These are phyloP conservation scores for Oleoguttula mirabilis DNA, from an alignment of 495 filamentous ascomycete species.

Conservation along the genomic window DNA sequence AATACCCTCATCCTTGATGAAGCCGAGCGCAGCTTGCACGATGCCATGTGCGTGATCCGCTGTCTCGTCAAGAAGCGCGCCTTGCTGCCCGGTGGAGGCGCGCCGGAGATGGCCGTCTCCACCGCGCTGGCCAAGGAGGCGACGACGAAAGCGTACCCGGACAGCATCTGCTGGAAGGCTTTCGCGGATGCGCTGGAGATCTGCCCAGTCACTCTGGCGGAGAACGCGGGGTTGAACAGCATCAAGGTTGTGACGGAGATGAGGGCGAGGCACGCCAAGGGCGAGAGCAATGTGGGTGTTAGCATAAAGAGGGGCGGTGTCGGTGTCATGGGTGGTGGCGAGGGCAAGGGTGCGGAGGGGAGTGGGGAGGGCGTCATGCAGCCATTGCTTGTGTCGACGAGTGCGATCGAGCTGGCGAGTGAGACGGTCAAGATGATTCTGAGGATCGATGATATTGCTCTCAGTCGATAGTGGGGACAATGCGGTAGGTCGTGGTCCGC, in stretches of 20 bases:
- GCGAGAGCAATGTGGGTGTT: conserved; percentile 89
- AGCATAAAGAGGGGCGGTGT: conserved; percentile 96
- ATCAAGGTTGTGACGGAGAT: conserved; percentile 99
- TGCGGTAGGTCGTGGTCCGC: too few species aligned
- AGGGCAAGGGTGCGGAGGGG: conserved; percentile 61
- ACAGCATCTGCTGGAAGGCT: conserved; percentile 95
- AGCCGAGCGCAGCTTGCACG: conserved; percentile 89
- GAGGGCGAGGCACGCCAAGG: conserved; percentile 82
- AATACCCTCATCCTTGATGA: conserved; percentile 93
- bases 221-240: conserved; percentile 92
- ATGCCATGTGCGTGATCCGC: conserved; percentile 93
- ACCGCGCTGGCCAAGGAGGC: conserved; percentile 66
- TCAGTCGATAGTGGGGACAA: conserved; percentile 33
- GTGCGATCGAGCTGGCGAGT: conserved; percentile 88
- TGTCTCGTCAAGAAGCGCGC: conserved; percentile 97
- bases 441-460: conserved; percentile 88
- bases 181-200: conserved; percentile 98
- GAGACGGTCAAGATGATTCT: conserved; percentile 99
- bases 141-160: conserved; percentile 74
- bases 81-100: conserved; percentile 89
- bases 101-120: conserved; percentile 89
- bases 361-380: conserved; percentile 94
- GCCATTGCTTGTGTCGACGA: conserved; percentile 89
- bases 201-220: conserved; percentile 88
- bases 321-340: conserved; percentile 87